Percentiles rank a stretch among this genome's conserved stretches.
Conservation (phyloP, 495 filamentous ascomycete species). For the Hypoxylon fragiforme region DNA sequence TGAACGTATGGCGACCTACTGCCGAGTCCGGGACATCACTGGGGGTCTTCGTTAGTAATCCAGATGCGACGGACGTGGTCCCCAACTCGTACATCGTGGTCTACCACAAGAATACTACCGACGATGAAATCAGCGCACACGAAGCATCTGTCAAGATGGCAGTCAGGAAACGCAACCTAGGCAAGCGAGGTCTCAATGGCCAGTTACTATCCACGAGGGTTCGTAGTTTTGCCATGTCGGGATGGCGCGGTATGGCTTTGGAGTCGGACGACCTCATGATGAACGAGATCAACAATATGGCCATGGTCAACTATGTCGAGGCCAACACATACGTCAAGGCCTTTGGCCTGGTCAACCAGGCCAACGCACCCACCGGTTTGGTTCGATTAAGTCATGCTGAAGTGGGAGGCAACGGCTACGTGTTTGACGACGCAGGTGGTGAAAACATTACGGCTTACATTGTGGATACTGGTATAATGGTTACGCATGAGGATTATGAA, state of each 20-base stretch:
- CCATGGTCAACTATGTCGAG: conserved; percentile 54
- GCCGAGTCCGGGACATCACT: conserved; percentile 36
- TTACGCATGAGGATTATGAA: conserved; percentile 50
- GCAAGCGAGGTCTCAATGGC: conserved; percentile 46
- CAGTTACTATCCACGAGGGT: conserved; percentile 46
- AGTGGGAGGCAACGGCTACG: conserved; percentile 38
- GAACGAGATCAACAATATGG: conserved; percentile 46
- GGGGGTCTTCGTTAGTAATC: conserved; percentile 51
- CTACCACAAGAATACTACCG: conserved; percentile 50
- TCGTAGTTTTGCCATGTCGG: conserved; percentile 46
- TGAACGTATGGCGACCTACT: conserved; percentile 29
- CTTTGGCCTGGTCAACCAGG: conserved; percentile 40
- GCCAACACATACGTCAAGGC: conserved; percentile 48
- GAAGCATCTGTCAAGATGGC: conserved; percentile 44
- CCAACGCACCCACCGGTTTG: conserved; percentile 46
- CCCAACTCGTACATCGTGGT: conserved; percentile 56
- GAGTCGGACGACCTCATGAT: conserved; percentile 53
- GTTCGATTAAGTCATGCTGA: conserved; percentile 46
- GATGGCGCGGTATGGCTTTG: conserved; percentile 53
- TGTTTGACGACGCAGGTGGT: conserved; percentile 50
- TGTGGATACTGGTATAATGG: conserved; percentile 55
- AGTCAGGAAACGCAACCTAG: conserved; percentile 53
- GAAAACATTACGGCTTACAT: conserved; percentile 52
- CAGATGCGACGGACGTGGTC: conserved; percentile 41
- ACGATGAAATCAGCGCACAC: conserved; percentile 46